Evolutionary conservation across 805 yeast genomes (phyloP), one percentile per base, ranked within the genome.

Genomic region (Suhomyces prunicola): DNA sequence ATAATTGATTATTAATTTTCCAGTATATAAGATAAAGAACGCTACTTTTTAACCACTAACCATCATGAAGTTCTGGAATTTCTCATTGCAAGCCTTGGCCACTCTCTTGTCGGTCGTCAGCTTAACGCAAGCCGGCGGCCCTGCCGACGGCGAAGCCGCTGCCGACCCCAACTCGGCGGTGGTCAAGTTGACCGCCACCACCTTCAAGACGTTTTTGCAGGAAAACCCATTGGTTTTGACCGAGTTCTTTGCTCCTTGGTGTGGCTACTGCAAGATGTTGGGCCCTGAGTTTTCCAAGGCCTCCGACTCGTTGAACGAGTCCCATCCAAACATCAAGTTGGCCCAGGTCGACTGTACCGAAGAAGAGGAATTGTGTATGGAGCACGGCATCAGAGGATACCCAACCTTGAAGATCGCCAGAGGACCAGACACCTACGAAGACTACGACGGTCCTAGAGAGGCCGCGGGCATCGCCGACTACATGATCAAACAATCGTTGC

Each of bases 241-340:
- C 19, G 96, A 90, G 72, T 90, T 90, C 73, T 90, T 86, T 69
- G 96, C 96, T 15, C 96, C 97, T 68, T 93, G 98, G 97, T 92
- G 97, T 79, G 97, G 97, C 15, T 94, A 92, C 76, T 92, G 97
- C 80, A 90, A 92, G 78, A 81, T 81, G 48, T 74, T 90, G 59
- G 96, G 90, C 10, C 97, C 97, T 35, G 86, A 90, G 70, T 88
- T 80, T 60, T 76, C 84, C 50, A 71, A 81, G 61, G 96, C 96
- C 50, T 90, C 93, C 48, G 84, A 85, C 60, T 61, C 65, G 17
- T 77, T 88, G 66, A 78, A 77, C 47, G 81, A 77, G 49, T 31
- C 69, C 31, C 64, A 71, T 60, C 82, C 87, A 56, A 75, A 81
- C 51, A 85, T 88, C 69, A 82, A 83, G 63, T 76, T 90, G 64